A percentile compares a stretch with the other conserved stretches of the same genome.
phyloP scores from a whole-genome alignment of 805 yeast species.

The Suhomyces emberorum region DNA sequence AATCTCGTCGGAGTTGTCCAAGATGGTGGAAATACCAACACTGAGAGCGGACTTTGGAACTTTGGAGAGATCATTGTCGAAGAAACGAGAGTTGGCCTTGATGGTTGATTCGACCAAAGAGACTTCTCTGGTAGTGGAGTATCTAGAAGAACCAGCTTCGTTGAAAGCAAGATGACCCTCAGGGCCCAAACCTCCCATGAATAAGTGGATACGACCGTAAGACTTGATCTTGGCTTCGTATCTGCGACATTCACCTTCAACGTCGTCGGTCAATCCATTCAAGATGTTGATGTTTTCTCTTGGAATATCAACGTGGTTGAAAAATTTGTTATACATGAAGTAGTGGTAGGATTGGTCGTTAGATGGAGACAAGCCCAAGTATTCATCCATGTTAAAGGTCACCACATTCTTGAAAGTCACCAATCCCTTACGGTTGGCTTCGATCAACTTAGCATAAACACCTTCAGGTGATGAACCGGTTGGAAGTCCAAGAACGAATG shows the following conservation, averaged over 20 bases:
- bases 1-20: slow-evolving; percentile 53
- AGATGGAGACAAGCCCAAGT: slow-evolving; percentile 46
- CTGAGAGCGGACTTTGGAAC: slow-evolving; percentile 52
- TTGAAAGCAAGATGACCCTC: slow-evolving; percentile 63
- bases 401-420: slow-evolving; percentile 51
- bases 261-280: slow-evolving; percentile 48
- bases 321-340: slow-evolving; percentile 55
- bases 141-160: slow-evolving; percentile 50
- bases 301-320: slow-evolving; percentile 54
- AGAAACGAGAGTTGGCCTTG: slow-evolving; percentile 52
- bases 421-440: slow-evolving; percentile 38
- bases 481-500: slow-evolving; percentile 57
- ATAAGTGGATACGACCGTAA: slow-evolving; percentile 50
- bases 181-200: slow-evolving; percentile 59
- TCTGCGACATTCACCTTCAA: slow-evolving; percentile 42
- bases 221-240: slow-evolving; percentile 48
- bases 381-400: slow-evolving; percentile 63
- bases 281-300: slow-evolving; percentile 50
- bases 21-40: slow-evolving; percentile 56
- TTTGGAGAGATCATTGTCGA: slow-evolving; percentile 40
- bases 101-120: slow-evolving; percentile 48
- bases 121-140: slow-evolving; percentile 46
- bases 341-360: slow-evolving; percentile 54
- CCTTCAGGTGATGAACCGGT: slow-evolving; percentile 63
- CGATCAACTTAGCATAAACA: slow-evolving; percentile 45